Evolutionary conservation across 164 flowering plant species (phyloP).

Genomic region (Dillenia turbinata): DNA sequence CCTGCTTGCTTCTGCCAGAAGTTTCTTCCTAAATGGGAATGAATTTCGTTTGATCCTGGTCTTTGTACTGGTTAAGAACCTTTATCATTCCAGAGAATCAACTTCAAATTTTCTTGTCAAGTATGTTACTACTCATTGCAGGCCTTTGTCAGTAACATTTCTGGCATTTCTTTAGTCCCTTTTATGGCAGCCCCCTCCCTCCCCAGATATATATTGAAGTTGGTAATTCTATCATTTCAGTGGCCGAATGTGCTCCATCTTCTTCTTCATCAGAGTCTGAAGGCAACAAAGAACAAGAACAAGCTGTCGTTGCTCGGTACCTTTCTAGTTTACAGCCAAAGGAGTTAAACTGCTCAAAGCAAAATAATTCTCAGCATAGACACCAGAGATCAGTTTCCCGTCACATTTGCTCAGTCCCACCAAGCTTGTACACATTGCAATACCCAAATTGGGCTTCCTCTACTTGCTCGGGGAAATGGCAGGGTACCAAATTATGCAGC

Average conservation of each 20-base stretch:
- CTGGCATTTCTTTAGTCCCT: no score
- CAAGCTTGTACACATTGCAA: slow-evolving; percentile 21
- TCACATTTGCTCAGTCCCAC: slow-evolving; percentile 14
- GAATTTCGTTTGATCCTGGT: no score
- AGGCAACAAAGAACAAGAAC: slow-evolving; percentile 50
- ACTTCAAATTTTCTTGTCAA: no score
- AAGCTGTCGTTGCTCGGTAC: slow-evolving; percentile 45
- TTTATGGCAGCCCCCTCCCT: no score
- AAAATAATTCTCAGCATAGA: slow-evolving; percentile 20
- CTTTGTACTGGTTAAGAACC: no score
- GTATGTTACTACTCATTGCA: no score
- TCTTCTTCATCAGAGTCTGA: slow-evolving; percentile 21
- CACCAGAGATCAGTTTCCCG: slow-evolving; percentile 23
- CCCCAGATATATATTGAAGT: no score
- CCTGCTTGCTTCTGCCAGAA: no score
- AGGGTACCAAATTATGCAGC: slow-evolving; percentile 45
- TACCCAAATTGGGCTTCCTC: slow-evolving; percentile 31
- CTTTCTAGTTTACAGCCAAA: slow-evolving; percentile 32
- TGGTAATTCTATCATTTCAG: no score
- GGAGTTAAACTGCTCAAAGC: slow-evolving; percentile 18
- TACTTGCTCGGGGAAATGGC: slow-evolving; percentile 35
- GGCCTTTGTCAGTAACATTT: no score
- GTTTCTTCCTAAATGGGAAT: no score
- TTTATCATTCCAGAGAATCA: no score
- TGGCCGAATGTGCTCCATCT: slow-evolving; percentile 5